Conservation (phyloP, 495 filamentous ascomycete species). For the Penicillium psychrofluorescens region DNA sequence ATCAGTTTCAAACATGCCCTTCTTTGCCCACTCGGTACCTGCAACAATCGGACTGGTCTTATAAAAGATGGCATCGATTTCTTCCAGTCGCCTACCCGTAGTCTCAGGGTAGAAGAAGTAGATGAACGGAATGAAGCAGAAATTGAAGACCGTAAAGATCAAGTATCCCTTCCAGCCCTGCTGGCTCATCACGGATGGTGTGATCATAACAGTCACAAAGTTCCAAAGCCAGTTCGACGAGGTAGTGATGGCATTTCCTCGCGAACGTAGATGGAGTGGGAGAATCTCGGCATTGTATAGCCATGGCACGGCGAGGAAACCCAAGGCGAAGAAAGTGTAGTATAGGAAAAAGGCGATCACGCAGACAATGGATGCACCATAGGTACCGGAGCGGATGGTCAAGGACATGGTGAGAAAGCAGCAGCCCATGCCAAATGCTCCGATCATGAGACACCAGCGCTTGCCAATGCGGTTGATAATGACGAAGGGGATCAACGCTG, state of each 20-base stretch:
- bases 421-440: conserved; percentile 3
- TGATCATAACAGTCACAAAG: conserved; percentile 67
- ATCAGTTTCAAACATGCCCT: background rate
- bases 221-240: conserved; percentile 70
- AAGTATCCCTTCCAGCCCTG: conserved; percentile 64
- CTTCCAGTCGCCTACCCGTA: background rate
- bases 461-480: background rate
- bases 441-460: conserved; percentile 1
- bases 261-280: conserved; percentile 56
- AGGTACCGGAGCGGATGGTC: conserved; percentile 2
- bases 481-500: background rate
- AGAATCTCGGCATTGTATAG: conserved; percentile 58
- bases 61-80: conserved; percentile 6
- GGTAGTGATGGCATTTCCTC: conserved; percentile 63
- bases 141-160: conserved; percentile 48
- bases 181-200: conserved; percentile 53
- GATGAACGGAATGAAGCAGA: conserved; percentile 2
- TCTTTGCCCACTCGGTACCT: conserved; percentile 1
- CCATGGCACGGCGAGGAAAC: conserved; percentile 49
- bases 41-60: conserved; percentile 3
- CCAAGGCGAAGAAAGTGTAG: conserved; percentile 57
- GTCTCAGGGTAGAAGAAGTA: conserved; percentile 7
- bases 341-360: conserved; percentile 58
- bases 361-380: conserved; percentile 1
- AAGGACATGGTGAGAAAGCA: conserved; percentile 3